Base-by-base conservation (phyloP, 768 basidiomycete species). In the Mycena pura region DNA sequence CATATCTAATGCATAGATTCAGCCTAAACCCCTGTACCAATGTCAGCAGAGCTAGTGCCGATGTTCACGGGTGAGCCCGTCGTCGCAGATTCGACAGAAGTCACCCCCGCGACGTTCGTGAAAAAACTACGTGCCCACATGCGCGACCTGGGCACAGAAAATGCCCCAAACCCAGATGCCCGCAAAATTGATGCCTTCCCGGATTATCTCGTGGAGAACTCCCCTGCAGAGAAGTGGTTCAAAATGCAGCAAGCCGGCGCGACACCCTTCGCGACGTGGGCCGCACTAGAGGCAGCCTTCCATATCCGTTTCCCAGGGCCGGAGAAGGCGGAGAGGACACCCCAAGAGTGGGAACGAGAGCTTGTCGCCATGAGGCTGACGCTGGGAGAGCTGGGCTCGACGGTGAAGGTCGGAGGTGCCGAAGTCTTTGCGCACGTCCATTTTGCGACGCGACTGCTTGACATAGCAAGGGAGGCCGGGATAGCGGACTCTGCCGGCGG, bases 281-380 rank as follows among this genome's bases (percentile, higher is more conserved):
- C 8, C 1, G 40, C 39, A 19, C 24, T 50, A 15, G 53, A 62
- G 48, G 39, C 40, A 13, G 60, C 46, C 3, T 63, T 63, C 44
- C 11, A 7, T 9, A 28, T n/a, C 1, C 41, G 55, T 1, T 63
- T 63, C 36, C 61, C 53, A 7, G 43, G 31, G 5, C 54, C 54
- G 1, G 41, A 36, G 19, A 56, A 49, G 36, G 61, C 55, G 9
- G 53, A 50, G 40, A 31, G 25, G 1, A 62, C 57, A 1, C 9
- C 34, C 34, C 54, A 55, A 32, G 67, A 70, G 40, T 66, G 60
- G 49, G 52, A 64, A 50, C 31, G 43, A 11, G 60, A 64, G 43
- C 40, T 69, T 5, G 38, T n/a, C 8, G 57, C 29, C 21, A 53
- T 52, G 45, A 66, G 7, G 49, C 47, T 70, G 6, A 54, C 34